phyloP scores from a whole-genome alignment of 164 flowering plant species.

The Vitis riparia region DNA sequence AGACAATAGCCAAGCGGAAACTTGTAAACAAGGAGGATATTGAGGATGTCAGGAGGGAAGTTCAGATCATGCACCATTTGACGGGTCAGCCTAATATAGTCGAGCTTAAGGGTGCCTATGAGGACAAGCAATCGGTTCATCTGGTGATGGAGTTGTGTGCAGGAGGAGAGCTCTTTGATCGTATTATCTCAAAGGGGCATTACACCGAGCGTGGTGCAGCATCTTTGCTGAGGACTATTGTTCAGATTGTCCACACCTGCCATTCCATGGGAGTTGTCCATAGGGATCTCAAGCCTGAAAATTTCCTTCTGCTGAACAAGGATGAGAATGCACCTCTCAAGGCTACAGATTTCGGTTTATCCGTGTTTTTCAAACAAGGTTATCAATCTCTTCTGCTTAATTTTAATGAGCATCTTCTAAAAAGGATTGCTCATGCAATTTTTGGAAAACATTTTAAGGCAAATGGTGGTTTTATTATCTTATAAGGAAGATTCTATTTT shows the following conservation, averaged over 20 bases:
- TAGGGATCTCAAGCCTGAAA: conserved; percentile 78
- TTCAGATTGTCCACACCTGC: conserved; percentile 68
- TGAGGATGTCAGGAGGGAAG: conserved; percentile 75
- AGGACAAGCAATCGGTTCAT: conserved; percentile 72
- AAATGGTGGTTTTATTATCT: too few relatives aligned
- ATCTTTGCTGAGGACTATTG: conserved; percentile 55
- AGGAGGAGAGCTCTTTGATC: conserved; percentile 77
- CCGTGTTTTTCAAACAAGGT: conserved; percentile 72
- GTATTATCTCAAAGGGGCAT: conserved; percentile 71
- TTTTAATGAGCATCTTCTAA: too few relatives aligned
- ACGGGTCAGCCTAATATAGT: conserved; percentile 76
- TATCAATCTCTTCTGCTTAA: too few relatives aligned
- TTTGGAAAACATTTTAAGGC: too few relatives aligned
- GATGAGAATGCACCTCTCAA: conserved; percentile 65
- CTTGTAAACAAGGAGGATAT: conserved; percentile 61
- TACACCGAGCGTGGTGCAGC: conserved; percentile 71
- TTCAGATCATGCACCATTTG: conserved; percentile 77
- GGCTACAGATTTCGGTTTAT: conserved; percentile 75
- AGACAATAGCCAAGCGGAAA: conserved; percentile 76
- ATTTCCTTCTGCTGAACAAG: conserved; percentile 60
- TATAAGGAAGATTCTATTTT: too few relatives aligned
- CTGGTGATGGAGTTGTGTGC: conserved; percentile 86
- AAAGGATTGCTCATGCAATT: too few relatives aligned
- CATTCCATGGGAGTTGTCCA: conserved; percentile 78
- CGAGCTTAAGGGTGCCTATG: conserved; percentile 74